Conservation (phyloP, 1,139 yeast genomes). For the Hansenula anomala region DNA sequence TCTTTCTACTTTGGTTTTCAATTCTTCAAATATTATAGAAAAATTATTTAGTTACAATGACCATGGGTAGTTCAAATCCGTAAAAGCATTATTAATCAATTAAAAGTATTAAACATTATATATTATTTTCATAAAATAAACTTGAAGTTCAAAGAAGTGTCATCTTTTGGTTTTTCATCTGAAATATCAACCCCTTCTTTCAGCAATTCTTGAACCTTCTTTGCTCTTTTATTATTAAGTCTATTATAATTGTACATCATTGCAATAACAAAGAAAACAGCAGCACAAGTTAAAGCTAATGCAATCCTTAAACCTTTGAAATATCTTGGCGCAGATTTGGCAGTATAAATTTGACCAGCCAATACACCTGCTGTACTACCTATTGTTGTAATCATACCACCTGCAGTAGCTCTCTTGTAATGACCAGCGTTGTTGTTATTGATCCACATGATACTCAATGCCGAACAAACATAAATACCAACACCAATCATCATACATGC, state of each 20-base stretch:
- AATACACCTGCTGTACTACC: conserved; percentile 43
- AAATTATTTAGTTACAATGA: too few species aligned
- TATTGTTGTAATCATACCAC: conserved; percentile 38
- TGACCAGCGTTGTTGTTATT: conserved; percentile 40
- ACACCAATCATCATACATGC: conserved; percentile 40
- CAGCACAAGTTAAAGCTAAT: conserved; percentile 16
- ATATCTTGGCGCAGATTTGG: conserved; percentile 28
- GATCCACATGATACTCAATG: conserved; percentile 41
- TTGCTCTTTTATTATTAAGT: conserved; percentile 13
- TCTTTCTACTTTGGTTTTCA: too few species aligned
- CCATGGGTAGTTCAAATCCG: too few species aligned
- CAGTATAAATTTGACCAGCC: conserved; percentile 38
- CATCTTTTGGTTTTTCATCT: conserved; percentile 18
- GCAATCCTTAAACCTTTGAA: conserved; percentile 27
- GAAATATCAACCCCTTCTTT: conserved; percentile 8
- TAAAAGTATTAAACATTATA: background rate
- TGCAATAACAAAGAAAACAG: conserved; percentile 13
- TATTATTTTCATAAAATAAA: conserved; percentile 9
- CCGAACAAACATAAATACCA: conserved; percentile 38
- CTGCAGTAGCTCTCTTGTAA: conserved; percentile 40
- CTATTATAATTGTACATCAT: conserved; percentile 16
- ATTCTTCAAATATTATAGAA: too few species aligned
- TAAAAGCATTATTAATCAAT: too few species aligned
- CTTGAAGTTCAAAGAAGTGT: conserved; percentile 17
- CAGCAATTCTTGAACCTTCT: conserved; percentile 4